Evolutionary conservation across 805 yeast species (phyloP), one percentile per base, ranked within the genome.

Genomic region (Kluyveromyces starmeri): DNA sequence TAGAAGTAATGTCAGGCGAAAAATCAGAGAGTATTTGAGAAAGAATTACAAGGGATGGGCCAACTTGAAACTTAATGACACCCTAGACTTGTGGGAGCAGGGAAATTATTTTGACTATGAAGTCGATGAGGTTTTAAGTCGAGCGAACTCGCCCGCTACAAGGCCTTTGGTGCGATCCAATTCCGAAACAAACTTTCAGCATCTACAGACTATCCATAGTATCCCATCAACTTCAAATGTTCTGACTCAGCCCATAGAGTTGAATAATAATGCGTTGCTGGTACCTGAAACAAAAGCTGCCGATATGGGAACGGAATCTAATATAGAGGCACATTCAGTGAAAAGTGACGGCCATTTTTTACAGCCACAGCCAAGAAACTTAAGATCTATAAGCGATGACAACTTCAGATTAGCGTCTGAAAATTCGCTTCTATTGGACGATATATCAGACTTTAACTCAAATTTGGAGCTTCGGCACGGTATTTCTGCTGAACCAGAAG

Each of bases 31-130:
- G 13, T 48, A 50, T 34, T 27, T 55, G 32, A 37, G 54, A 18
- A 36, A 41, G 2, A 46, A 44, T 22, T 52, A 52, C 35, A 39
- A 41, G 35, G 49, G 55, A 10, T 47, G 55, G 49, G 47, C 50
- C 9, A 42, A 46, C 27, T 42, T 55, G 30, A 45, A 47, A 5
- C 39, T 55, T 19, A 34, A 43, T 26, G 58, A 51, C 37, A 51
- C 44, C 29, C 29, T 53, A 15, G 49, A 53, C 25, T 40, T 55
- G 12, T 55, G 58, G 60, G 56, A 47, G 27, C 44, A 47, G 25
- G 39, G 42, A 16, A 25, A 36, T 8, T 13, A 41, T 17, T 43
- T 46, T 18, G 32, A 36, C 9, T 19, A 19, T 20, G 33, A 30
- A 18, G 23, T 30, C 13, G 33, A 30, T 12, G 33, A 30, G 22